Evolutionary conservation across 2,329 filamentous ascomycete species (phyloP), one percentile per base, ranked within the genome.

Genomic region (Cordyceps militaris): DNA sequence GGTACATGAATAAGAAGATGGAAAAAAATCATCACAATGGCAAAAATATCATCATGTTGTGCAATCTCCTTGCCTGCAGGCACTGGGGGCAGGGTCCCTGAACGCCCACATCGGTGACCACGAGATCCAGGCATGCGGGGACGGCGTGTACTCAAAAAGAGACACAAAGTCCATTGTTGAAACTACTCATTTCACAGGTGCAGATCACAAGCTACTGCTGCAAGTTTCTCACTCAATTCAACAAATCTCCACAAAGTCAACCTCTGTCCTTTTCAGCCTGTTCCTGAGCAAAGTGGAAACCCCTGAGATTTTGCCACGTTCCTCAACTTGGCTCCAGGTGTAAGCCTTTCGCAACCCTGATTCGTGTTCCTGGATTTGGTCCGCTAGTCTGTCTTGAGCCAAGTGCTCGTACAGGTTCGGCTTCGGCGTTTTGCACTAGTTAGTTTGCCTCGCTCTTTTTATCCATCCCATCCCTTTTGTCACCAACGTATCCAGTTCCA

Each of bases 261-360:
- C n/a, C 3, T 30, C 10, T 11, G 48, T 40, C 10, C 14, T 26
- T n/a, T 16, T 19, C 48, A 51, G 28, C 11, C n/a, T 14, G 6
- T 19, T 34, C 4, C 48, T 10, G 10, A 4, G 48, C 38, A 23
- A 34, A 14, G 16, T n/a, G 11, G 36, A 34, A 43, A 42, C 56
- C 56, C 56, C 56, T 58, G 50, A 58, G 56, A 58, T 54, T 43
- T 57, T 48, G 49, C 56, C 56, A 58, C 56, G 43, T 54, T 54
- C 48, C 49, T 48, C 24, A 7, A 24, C 49, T 23, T 51, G 16
- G 24, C 23, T 52, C 14, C 38, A 11, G 11, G 2, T 14, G 7
- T 51, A 49, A 52, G 40, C 21, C 44, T 46, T 8, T 26, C 13
- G 47, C 43, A 44, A n/a, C n/a, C 38, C 38, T 57, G 48, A 52